phyloP scores from a whole-genome alignment of 257 asterid species.

The Nicotiana undulata region DNA sequence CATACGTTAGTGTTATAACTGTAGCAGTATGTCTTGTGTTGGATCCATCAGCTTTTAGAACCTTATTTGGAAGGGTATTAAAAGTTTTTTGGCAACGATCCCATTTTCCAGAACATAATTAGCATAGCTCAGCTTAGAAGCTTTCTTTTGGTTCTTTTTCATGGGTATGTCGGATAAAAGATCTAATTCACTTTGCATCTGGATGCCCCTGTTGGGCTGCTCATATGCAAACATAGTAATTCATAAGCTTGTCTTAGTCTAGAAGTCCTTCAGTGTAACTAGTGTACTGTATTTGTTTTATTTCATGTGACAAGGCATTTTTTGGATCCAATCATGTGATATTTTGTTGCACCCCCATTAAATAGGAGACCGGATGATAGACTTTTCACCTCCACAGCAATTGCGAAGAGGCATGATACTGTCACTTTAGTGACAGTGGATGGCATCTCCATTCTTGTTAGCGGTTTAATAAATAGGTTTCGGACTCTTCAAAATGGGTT shows the following conservation, averaged over 20 bases:
- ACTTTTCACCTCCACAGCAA: constrained; percentile 47
- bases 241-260: not conserved
- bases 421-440: constrained; percentile 54
- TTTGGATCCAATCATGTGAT: not conserved
- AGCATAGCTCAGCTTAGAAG: not conserved
- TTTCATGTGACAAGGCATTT: not conserved
- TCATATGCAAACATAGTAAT: not conserved
- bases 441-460: constrained; percentile 44
- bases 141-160: not conserved
- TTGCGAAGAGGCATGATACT: constrained; percentile 45
- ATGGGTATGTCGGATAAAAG: not conserved
- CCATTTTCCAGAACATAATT: not conserved
- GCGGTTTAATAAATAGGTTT: constrained; percentile 44
- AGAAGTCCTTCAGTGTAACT: not conserved
- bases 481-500: constrained; percentile 58
- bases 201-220: not conserved
- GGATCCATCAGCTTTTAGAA: not conserved
- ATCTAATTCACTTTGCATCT: not conserved
- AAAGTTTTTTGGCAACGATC: not conserved
- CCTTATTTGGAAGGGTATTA: not conserved
- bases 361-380: constrained; percentile 38
- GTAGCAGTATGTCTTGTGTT: not conserved
- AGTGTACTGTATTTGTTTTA: not conserved
- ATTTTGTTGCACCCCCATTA: not conserved
- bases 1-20: not conserved